phyloP scores from a whole-genome alignment of 1,284 basidiomycete species.

The Anthracocystis setariae region DNA sequence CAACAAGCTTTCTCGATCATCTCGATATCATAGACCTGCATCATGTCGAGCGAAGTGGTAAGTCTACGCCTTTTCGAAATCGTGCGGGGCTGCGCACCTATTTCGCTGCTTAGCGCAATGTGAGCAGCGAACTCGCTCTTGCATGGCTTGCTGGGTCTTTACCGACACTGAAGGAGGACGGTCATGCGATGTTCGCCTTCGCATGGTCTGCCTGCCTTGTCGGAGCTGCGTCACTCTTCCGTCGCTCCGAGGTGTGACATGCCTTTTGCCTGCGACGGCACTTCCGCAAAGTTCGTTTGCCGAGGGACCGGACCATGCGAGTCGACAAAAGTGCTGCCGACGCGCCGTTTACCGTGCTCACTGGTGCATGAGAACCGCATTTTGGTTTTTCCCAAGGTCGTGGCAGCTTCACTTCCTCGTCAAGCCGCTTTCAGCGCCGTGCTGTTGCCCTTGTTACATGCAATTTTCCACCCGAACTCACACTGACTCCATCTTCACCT shows the following conservation, averaged over 20 bases:
- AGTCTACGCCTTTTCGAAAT: neutral
- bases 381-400: neutral
- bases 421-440: neutral
- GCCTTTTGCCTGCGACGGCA: too few relatives aligned
- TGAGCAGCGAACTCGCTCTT: neutral
- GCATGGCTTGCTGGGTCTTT: too few relatives aligned
- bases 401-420: neutral
- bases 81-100: neutral
- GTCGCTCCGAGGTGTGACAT: too few relatives aligned
- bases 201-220: too few relatives aligned
- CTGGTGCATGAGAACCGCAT: neutral
- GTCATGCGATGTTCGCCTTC: too few relatives aligned
- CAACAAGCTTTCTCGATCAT: neutral
- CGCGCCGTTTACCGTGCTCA: too few relatives aligned
- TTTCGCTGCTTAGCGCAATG: neutral
- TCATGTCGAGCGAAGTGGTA: conserved; percentile 23
- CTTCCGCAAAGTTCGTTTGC: too few relatives aligned
- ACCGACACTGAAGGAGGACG: too few relatives aligned
- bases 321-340: too few relatives aligned
- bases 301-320: neutral
- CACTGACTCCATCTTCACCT: neutral
- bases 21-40: conserved; percentile 2
- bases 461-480: neutral
- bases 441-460: too few relatives aligned
- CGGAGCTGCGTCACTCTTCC: too few relatives aligned